Base-by-base conservation (phyloP, 495 filamentous ascomycete genomes). In the Aspergillus mulundensis region DNA sequence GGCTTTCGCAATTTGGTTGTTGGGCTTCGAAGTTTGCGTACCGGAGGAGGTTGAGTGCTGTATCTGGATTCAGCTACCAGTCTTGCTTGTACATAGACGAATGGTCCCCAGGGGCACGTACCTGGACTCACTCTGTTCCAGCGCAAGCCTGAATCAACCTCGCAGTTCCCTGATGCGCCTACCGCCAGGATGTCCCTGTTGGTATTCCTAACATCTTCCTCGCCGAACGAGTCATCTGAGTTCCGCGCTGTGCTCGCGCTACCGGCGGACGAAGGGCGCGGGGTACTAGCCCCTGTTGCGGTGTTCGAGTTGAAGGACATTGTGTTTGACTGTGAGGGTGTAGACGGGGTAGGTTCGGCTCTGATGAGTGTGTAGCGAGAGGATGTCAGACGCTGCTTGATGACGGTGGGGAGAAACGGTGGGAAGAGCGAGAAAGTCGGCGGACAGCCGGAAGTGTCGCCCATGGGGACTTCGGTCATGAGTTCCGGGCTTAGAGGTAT, bases 101-200 rank as follows among this genome's bases (percentile, higher is more conserved):
- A 8, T n/a, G 18, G 7, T 8, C 12, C 23, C 3, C 23, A 7
- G 12, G n/a, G 34, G 16, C 7, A 57, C 67, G 61, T 61, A 77
- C 74, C 74, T 23, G 72, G 70, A 25, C 68, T 54, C 12, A 77
- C 67, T 46, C 71, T 59, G 50, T 75, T 73, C 74, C 74, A 77
- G 38, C 61, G 62, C 36, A 77, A 43, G 1, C 74, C 74, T 0
- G 74, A 75, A n/a, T 62, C 60, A 10, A 54, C 57, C 56, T 75
- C 72, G 52, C 70, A 72, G 19, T 69, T 69, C 14, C 61, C 24
- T 12, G 61, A 16, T 8, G 25, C 38, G 15, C 34, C 30, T 7
- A 43, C n/a, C 11, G 14, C 34, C 15, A 48, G 42, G 49, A 40
- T 23, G 54, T 46, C 54, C 51, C 19, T 24, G 54, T 21, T 44